Base-by-base conservation (phyloP, 169 alveolate genomes). In the Theileria parva region DNA sequence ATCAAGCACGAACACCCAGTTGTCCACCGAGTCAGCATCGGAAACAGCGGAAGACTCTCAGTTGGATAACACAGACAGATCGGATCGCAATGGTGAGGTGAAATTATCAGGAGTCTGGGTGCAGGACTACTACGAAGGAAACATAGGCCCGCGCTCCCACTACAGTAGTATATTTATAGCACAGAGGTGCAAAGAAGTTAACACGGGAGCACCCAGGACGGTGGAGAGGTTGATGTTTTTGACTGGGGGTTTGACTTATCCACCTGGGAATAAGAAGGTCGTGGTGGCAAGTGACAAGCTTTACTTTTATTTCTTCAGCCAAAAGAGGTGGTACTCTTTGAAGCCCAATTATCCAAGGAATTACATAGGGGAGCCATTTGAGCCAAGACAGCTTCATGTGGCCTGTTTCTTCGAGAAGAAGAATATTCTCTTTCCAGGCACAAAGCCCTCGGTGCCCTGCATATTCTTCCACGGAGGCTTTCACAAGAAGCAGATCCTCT, bases 81-180 rank as follows among this genome's bases (percentile, higher is more conserved):
- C 66, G 30, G 32, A 57, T 19, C 27, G 66, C 63, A 55, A 69
- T 76, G 79, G 84, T 3, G 53, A 44, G 53, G 53, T 44, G 53
- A 85, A 83, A 7, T 48, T 87, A 21, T 68, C 88, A 17, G 96
- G 96, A 19, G 84, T 86, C 72, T 93, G 96, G 96, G 63, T 71
- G 34, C 86, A 92, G 69, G 95, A 92, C 66, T 50, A 64, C 28
- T 93, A 92, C 71, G 95, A 90, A 34, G 95, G 95, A 34, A 81
- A 80, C 25, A 92, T 92, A 19, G 96, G 96, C 28, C 94, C 95
- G 15, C 66, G 96, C 70, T 93, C 96, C 34, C 95, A 93, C 77
- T 93, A 93, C 76, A 86, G 91, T 53, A 87, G 93, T 48, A 86
- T 93, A 50, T 93, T 93, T 84, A 93, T 93, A 65, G 93, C 96